These are phyloP conservation scores for Aspergillus pseudonomiae DNA, from an alignment of 2,329 filamentous ascomycete genomes.

Conservation along the genomic window DNA sequence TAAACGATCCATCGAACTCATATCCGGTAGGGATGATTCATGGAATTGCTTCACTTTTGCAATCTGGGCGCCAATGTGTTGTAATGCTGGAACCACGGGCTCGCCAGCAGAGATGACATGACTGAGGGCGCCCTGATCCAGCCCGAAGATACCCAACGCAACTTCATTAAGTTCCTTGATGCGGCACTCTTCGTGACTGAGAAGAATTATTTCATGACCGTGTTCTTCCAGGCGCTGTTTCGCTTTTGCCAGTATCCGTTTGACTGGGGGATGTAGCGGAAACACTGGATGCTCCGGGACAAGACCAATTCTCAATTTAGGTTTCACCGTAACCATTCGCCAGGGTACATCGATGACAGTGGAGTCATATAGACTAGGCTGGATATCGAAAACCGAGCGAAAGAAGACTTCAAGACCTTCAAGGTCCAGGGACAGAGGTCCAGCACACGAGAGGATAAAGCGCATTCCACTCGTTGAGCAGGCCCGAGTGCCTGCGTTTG, in stretches of 20 bases:
- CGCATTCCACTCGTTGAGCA: slow-evolving; percentile 25
- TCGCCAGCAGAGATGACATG: slow-evolving; percentile 29
- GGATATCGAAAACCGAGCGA: slow-evolving; percentile 13
- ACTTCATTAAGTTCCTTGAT: slow-evolving; percentile 24
- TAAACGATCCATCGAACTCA: slow-evolving; percentile 18
- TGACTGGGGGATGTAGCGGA: slow-evolving; percentile 54
- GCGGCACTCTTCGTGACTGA: slow-evolving; percentile 24
- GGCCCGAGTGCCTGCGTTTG: slow-evolving; percentile 22
- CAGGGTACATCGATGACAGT: slow-evolving; percentile 24
- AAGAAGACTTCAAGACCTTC: slow-evolving; percentile 23
- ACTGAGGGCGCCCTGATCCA: slow-evolving; percentile 20
- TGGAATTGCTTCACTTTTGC: slow-evolving; percentile 12
- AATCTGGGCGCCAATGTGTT: slow-evolving; percentile 11
- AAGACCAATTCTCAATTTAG: slow-evolving; percentile 50
- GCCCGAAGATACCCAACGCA: slow-evolving; percentile 26
- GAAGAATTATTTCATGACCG: slow-evolving; percentile 48
- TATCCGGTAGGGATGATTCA: slow-evolving; percentile 10
- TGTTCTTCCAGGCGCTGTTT: slow-evolving; percentile 40
- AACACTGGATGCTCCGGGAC: slow-evolving; percentile 50
- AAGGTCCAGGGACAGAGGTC: slow-evolving; percentile 22
- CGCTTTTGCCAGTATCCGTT: slow-evolving; percentile 46
- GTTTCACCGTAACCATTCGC: slow-evolving; percentile 19
- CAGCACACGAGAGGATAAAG: slow-evolving; percentile 25
- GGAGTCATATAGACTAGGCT: slow-evolving; percentile 24
- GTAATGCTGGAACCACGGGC: slow-evolving; percentile 25